phyloP scores from a whole-genome alignment of 2,329 filamentous ascomycete genomes.

The Fusarium transvaalense region DNA sequence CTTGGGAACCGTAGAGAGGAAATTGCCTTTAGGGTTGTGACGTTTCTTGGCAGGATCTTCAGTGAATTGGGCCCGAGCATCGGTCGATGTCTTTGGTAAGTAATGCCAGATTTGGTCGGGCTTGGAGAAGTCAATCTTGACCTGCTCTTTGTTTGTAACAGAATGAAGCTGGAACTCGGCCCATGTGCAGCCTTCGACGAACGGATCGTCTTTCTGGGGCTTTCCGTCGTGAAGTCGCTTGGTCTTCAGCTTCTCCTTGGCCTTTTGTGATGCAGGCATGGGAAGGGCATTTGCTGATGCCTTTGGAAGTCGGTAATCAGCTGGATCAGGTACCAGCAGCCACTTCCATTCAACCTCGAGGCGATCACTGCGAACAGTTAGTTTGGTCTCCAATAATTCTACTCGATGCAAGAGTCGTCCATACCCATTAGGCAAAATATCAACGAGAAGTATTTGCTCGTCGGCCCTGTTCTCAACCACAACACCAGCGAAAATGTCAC shows the following conservation, averaged over 20 bases:
- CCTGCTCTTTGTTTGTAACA: slow-evolving; percentile 69
- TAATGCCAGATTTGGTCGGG: slow-evolving; percentile 89
- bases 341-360: slow-evolving; percentile 89
- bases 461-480: slow-evolving; percentile 84
- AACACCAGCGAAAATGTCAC: slow-evolving; percentile 91
- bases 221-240: slow-evolving; percentile 71
- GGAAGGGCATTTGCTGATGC: slow-evolving; percentile 79
- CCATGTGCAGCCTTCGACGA: slow-evolving; percentile 78
- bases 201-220: slow-evolving; percentile 74
- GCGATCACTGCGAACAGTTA: slow-evolving; percentile 70
- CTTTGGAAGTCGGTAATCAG: slow-evolving; percentile 79
- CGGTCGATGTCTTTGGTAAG: slow-evolving; percentile 85
- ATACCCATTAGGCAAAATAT: slow-evolving; percentile 87
- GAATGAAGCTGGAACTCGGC: slow-evolving; percentile 81
- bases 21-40: slow-evolving; percentile 78
- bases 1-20: slow-evolving; percentile 76
- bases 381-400: slow-evolving; percentile 35
- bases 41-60: slow-evolving; percentile 73
- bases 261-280: slow-evolving; percentile 73
- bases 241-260: slow-evolving; percentile 75
- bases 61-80: slow-evolving; percentile 91
- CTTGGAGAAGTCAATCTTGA: slow-evolving; percentile 78
- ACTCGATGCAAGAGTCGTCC: slow-evolving; percentile 49
- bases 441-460: slow-evolving; percentile 82
- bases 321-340: slow-evolving; percentile 77